Percentiles rank a stretch among this genome's conserved stretches.
Conservation (phyloP, 495 filamentous ascomycete species). For the Penicillium desertorum region DNA sequence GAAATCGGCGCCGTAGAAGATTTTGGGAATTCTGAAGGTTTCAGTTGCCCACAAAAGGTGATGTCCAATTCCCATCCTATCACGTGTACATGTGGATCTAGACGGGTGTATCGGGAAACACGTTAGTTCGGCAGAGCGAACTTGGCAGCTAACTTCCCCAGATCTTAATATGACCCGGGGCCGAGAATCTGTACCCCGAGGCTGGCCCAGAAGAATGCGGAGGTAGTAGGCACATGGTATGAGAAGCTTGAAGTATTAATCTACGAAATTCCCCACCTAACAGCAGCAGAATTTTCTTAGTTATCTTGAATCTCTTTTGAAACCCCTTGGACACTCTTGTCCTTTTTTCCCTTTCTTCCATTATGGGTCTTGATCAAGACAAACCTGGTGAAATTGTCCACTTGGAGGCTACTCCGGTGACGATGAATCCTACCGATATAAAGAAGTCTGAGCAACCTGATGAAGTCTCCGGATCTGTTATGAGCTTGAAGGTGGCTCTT, state of each 20-base stretch:
- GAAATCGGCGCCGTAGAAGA: no score
- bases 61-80: not conserved
- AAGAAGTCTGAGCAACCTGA: not conserved
- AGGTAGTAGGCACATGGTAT: not conserved
- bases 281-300: no score
- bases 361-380: slow-evolving; percentile 11
- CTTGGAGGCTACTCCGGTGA: slow-evolving; percentile 6
- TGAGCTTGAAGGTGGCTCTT: slow-evolving; percentile 5
- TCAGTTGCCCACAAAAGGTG: no score
- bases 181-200: not conserved
- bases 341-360: not conserved
- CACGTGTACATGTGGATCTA: not conserved
- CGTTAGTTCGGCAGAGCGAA: not conserved
- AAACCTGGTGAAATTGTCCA: slow-evolving; percentile 10
- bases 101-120: not conserved
- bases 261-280: not conserved
- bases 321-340: not conserved
- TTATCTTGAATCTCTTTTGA: not conserved
- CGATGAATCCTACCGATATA: not conserved
- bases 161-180: slow-evolving; percentile 2
- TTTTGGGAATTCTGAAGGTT: no score
- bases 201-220: slow-evolving; percentile 2
- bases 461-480: slow-evolving; percentile 2
- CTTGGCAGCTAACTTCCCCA: slow-evolving; percentile 9
- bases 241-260: slow-evolving; percentile 1